Base-by-base conservation (phyloP, 495 filamentous ascomycete genomes). In the Thermothielavioides terrestris region DNA sequence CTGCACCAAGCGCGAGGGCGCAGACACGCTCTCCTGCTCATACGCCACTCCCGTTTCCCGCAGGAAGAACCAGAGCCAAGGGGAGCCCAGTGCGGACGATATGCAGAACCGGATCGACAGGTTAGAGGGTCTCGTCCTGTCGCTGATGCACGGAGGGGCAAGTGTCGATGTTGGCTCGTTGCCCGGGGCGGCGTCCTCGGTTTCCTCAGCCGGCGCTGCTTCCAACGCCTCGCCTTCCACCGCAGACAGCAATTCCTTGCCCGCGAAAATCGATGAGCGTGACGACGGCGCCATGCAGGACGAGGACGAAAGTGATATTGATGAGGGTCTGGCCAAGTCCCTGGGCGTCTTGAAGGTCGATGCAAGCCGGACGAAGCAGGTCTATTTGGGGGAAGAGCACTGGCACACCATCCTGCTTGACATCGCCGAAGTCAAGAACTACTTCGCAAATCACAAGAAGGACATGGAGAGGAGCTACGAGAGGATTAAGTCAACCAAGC, bases 61-160 rank as follows among this genome's bases (percentile, higher is more conserved):
- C 55, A 88, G 86, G 64, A 94, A 87, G 77, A 81, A 77, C 59
- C 81, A 82, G 68, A 77, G 47, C 67, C 78, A 62, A 78, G 79
- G 54, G 70, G 79, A 61, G 69, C 74, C 56, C 71, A 77, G 45
- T 75, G 85, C 92, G 23, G 91, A 95, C 77, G 92, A 96, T 66
- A 99, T 99, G 92, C 92, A 99, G 69, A 94, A 90, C 61, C 85
- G 92, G 63, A 99, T 99, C 68, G 89, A 99, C 71, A 83, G 92
- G 56, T 69, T 99, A 56, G 92, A 99, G 77, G 86, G 90, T 44
- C 71, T 99, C 61, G 92, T 99, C 45, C 67, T 99, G 44, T 94
- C 88, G 3, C 71, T 99, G 67, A 97, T 99, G 92, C 91, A 89
- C 55, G 90, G 89, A 67, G 89, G 88, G 41, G 75, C 69, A 32